Base-by-base conservation (phyloP, 2,329 filamentous ascomycete species). In the Colletotrichum sansevieriae region DNA sequence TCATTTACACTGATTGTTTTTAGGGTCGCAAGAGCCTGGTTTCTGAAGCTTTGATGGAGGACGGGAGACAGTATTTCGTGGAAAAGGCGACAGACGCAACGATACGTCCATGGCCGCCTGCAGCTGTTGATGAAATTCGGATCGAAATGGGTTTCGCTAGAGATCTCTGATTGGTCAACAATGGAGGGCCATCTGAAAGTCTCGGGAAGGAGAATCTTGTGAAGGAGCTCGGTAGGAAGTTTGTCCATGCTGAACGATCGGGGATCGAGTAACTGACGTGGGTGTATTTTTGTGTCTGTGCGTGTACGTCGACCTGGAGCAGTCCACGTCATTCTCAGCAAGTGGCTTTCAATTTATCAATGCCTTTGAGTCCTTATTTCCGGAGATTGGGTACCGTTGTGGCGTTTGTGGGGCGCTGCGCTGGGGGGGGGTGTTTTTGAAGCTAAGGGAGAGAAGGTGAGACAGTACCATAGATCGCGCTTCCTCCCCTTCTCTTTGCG, bases 391-490 rank as follows among this genome's bases (percentile, higher is more conserved):
- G 46, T 25, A 49, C 49, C 64, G 57, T 58, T 65, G 61, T 65
- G 65, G 65, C 65, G 65, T 55, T 43, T 43, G 15, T 67, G 64
- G 64, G 46, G 51, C 18, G 59, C 54, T 56, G 51, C 20, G 60
- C 54, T 4, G 25, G 2, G 22, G 25, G 25, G 25, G 25, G 25
- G 25, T 4, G 58, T 29, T 61, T 58, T 54, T 12, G 65, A 69
- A 66, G 66, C 66, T 66, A 69, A 66, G 66, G 62, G 55, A 56
- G 47, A 25, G 65, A 58, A 54, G 13, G 54, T 68, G 54, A 69
- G 66, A 66, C 66, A 69, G 43, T 13, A 35, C 37, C 37, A 43
- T 63, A 18, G 43, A 20, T 43, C 22, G 64, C 58, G 47, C 64
- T 56, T 43, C 46, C 66, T 46, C 37, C 56, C 64, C 51, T 58